A percentile compares a stretch with the other conserved stretches of the same genome.
These are phyloP conservation scores for Fusarium foetens DNA, from an alignment of 2,329 filamentous ascomycete species.

Conservation along the genomic window DNA sequence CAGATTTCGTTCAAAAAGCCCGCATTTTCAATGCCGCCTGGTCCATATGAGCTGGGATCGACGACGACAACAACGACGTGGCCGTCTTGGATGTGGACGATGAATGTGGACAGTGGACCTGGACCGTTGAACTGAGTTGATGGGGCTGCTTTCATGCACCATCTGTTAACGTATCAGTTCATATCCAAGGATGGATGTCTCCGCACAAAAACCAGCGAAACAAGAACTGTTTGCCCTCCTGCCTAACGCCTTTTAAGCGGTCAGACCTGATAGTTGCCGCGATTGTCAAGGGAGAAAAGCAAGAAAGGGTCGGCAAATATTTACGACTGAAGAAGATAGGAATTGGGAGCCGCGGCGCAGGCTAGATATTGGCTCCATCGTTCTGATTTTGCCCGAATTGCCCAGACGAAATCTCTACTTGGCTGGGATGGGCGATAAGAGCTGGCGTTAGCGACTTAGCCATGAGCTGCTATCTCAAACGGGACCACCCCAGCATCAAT, in stretches of 20 bases:
- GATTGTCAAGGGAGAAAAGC: conserved; percentile 32
- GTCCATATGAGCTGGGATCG: conserved; percentile 27
- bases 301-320: neutral
- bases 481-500: neutral
- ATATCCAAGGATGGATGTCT: conserved; percentile 13
- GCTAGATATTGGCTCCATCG: neutral
- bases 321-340: neutral
- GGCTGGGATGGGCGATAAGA: neutral
- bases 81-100: conserved; percentile 8
- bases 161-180: conserved; percentile 16
- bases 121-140: neutral
- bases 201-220: conserved; percentile 20
- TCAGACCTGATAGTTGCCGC: conserved; percentile 42
- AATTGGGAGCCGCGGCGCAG: neutral
- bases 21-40: conserved; percentile 39
- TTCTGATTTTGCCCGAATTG: conserved; percentile 1
- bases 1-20: conserved; percentile 37
- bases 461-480: neutral
- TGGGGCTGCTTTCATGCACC: conserved; percentile 5
- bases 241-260: conserved; percentile 34
- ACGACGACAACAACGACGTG: conserved; percentile 32
- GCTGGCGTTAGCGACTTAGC: conserved; percentile 5
- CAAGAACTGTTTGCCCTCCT: conserved; percentile 19
- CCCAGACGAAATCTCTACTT: neutral
- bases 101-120: conserved; percentile 8